Percentiles rank a stretch among this genome's conserved stretches.
These are phyloP conservation scores for Calonectria pteridis DNA, from an alignment of 2,329 filamentous ascomycete genomes.

Conservation along the genomic window DNA sequence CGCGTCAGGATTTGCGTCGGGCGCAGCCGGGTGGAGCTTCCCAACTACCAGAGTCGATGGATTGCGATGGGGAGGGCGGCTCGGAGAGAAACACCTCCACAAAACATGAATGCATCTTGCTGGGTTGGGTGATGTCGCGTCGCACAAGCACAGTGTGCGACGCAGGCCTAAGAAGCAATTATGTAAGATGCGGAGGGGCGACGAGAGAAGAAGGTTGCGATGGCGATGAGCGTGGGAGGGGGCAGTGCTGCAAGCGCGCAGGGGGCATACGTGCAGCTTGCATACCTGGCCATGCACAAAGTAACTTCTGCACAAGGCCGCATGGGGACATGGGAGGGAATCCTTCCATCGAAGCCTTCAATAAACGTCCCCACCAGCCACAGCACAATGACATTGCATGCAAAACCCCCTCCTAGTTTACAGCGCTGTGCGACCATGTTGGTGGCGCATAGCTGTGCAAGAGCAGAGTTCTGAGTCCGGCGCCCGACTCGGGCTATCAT, in stretches of 20 bases:
- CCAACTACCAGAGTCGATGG: neutral
- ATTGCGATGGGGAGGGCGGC: neutral
- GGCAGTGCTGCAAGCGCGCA: slow-evolving; percentile 13
- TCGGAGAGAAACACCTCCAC: slow-evolving; percentile 8
- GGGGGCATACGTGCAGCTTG: slow-evolving; percentile 11
- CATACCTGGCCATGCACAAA: slow-evolving; percentile 1
- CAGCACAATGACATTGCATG: neutral
- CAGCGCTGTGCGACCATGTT: slow-evolving; percentile 14
- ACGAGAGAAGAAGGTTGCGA: slow-evolving; percentile 12
- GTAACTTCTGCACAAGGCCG: slow-evolving; percentile 1
- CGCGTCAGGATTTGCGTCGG: neutral
- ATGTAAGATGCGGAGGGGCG: neutral
- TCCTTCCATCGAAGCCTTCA: slow-evolving; percentile 24
- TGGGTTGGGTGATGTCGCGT: neutral
- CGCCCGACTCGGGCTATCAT: neutral
- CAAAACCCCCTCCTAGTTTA: neutral
- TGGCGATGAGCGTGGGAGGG: slow-evolving; percentile 2
- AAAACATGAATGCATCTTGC: neutral
- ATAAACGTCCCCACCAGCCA: slow-evolving; percentile 8
- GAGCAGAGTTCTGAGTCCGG: neutral
- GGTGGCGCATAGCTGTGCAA: neutral
- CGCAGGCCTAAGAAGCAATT: neutral
- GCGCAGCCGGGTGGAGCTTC: neutral
- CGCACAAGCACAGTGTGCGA: slow-evolving; percentile 10
- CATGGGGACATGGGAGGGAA: slow-evolving; percentile 8